Conservation (phyloP, 1,284 basidiomycete species). For the Trametes polyzona region DNA sequence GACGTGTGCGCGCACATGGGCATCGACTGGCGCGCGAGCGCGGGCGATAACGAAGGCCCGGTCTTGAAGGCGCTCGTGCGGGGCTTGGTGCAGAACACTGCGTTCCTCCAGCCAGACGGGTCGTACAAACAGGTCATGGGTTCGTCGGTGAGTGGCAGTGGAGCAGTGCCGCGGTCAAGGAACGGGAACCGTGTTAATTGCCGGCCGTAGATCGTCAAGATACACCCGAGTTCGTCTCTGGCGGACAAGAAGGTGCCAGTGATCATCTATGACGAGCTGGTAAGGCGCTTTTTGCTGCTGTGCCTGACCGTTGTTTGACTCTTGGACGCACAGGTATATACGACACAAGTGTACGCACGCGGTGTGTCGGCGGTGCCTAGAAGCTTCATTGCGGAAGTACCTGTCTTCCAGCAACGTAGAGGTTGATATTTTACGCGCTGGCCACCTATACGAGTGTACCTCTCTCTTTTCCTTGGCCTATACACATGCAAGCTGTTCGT, state of each 20-base stretch:
- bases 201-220: constrained; percentile 69
- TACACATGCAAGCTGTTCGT: no score
- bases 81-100: constrained; percentile 83
- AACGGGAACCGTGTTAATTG: constrained; percentile 5
- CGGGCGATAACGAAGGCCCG: constrained; percentile 61
- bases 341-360: constrained; percentile 85
- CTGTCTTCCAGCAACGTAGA: constrained; percentile 30
- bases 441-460: no score
- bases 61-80: constrained; percentile 71
- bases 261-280: constrained; percentile 91
- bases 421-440: neutral
- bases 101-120: constrained; percentile 82
- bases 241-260: constrained; percentile 80
- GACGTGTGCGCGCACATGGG: constrained; percentile 64
- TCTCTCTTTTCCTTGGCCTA: no score
- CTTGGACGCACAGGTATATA: constrained; percentile 63
- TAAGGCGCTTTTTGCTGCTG: constrained; percentile 45
- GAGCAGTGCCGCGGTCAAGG: neutral
- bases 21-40: constrained; percentile 62
- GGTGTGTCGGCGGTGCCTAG: constrained; percentile 83
- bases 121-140: constrained; percentile 85
- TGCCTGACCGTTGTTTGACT: constrained; percentile 9
- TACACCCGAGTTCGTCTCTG: constrained; percentile 85
- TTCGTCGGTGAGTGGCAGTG: constrained; percentile 67
- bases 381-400: constrained; percentile 46